Base-by-base conservation (phyloP, 2,329 filamentous ascomycete genomes). In the Niveomyces coronatus region DNA sequence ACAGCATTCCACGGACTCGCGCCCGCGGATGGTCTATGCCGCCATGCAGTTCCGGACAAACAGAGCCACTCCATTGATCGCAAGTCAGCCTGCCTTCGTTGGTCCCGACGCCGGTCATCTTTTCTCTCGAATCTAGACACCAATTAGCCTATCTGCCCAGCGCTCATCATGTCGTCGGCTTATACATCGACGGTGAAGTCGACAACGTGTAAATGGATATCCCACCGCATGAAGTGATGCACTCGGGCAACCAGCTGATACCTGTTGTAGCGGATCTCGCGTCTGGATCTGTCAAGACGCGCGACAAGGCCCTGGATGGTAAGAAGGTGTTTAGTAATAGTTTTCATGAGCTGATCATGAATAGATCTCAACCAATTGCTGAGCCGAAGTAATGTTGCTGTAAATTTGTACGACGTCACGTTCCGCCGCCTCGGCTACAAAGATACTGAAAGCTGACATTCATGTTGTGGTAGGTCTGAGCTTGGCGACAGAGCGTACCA, bases 401-500 rank as follows among this genome's bases (percentile, higher is more conserved):
- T 54, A 15, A 60, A 60, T 39, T 51, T 65, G 60, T 65, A 52
- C 43, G 58, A 28, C 19, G 5, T n/a, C n/a, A n/a, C n/a, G n/a
- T n/a, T n/a, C 19, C 19, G 27, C 11, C 7, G 26, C 24, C 36
- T 20, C 18, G 31, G 8, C 24, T 27, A 14, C 35, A 39, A 14
- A n/a, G 29, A 17, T 16, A 16, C 18, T 16, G 9, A 14, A 9
- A 9, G 15, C 29, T 31, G 16, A 31, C 15, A 16, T 16, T 7
- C 9, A n/a, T n/a, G n/a, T n/a, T n/a, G 9, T 8, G 8, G 13
- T 43, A 62, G 59, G 24, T 51, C 56, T 20, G 51, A 59, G 10
- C 64, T 94, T 23, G 73, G 71, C 31, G 85, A 94, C 53, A 84
- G 82, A 53, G 73, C 74, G n/a, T 94, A 84, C 48, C 82, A 91